A percentile compares a stretch with the other conserved stretches of the same genome.
Conservation (phyloP, 1,139 yeast genomes). For the Saccharomyces hybrid region DNA sequence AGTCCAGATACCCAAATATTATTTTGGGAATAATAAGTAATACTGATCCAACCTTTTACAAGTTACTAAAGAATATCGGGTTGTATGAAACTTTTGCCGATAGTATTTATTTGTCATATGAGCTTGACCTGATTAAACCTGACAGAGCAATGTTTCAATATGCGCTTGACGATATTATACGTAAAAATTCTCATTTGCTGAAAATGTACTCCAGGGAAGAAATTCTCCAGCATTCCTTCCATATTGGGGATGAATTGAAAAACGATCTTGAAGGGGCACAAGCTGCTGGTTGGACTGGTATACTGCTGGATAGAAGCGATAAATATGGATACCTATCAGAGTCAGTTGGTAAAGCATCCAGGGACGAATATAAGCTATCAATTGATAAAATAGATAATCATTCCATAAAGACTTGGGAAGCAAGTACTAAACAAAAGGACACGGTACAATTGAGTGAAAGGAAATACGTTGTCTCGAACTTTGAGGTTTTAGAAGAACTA, state of each 20-base stretch:
- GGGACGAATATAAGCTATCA: conserved; percentile 18
- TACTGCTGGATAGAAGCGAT: conserved; percentile 43
- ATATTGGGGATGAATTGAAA: conserved; percentile 53
- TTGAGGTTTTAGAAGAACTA: conserved; percentile 13
- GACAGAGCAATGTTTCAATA: conserved; percentile 40
- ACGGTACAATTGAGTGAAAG: conserved; percentile 16
- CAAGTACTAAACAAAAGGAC: conserved; percentile 15
- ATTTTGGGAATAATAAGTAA: conserved; percentile 47
- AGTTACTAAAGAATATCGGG: conserved; percentile 42
- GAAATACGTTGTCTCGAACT: conserved; percentile 22
- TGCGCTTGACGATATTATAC: conserved; percentile 31
- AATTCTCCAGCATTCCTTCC: conserved; percentile 42
- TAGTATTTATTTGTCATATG: conserved; percentile 46
- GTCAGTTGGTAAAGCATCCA: conserved; percentile 3
- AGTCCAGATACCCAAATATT: conserved; percentile 32
- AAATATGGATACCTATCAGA: conserved; percentile 21
- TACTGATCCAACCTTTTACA: conserved; percentile 48
- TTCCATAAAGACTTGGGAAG: conserved; percentile 16
- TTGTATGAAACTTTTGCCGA: conserved; percentile 35
- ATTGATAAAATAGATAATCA: conserved; percentile 25
- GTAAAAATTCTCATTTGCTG: conserved; percentile 12
- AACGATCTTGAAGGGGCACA: conserved; percentile 49
- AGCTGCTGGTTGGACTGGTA: conserved; percentile 55
- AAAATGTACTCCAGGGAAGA: conserved; percentile 10
- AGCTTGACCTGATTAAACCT: conserved; percentile 50